Conservation (phyloP, 352 stramenopile species). For the Phytophthora capsici region DNA sequence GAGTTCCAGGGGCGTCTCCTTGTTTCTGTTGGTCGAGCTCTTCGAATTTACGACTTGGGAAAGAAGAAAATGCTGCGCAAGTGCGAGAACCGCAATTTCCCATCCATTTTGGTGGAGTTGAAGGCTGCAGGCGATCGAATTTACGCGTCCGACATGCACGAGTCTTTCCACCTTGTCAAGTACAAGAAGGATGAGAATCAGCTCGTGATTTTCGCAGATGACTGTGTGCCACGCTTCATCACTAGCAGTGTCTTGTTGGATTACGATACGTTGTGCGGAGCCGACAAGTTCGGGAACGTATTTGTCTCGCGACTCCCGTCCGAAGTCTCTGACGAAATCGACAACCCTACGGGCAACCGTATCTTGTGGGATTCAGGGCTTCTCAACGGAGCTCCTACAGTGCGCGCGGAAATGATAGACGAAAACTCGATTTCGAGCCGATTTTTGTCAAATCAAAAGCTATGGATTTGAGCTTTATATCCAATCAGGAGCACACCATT, state of each 20-base stretch:
- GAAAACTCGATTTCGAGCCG: too few species aligned
- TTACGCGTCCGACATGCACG: conserved; percentile 96
- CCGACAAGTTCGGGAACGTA: conserved; percentile 99
- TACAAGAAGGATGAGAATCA: conserved; percentile 97
- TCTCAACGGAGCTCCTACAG: conserved; percentile 91
- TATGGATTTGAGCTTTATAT: too few species aligned
- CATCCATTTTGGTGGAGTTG: conserved; percentile 93
- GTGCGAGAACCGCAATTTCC: conserved; percentile 96
- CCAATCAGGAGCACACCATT: too few species aligned
- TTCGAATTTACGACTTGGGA: conserved; percentile 99
- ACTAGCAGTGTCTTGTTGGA: conserved; percentile 93
- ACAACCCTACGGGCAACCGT: conserved; percentile 95
- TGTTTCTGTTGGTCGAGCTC: conserved; percentile 94
- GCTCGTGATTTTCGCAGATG: conserved; percentile 97
- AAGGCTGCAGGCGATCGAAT: conserved; percentile 95
- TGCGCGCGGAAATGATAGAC: too few species aligned
- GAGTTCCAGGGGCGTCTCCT: conserved; percentile 98
- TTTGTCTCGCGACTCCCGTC: conserved; percentile 95
- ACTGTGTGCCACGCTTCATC: conserved; percentile 89
- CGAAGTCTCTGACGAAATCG: conserved; percentile 95
- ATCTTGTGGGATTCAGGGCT: conserved; percentile 96
- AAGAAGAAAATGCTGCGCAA: conserved; percentile 99
- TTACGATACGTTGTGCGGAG: conserved; percentile 98
- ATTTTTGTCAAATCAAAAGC: too few species aligned
- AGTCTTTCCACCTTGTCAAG: conserved; percentile 97